Evolutionary conservation across 1,284 basidiomycete genomes (phyloP).

Genomic region (Ceratobasidium sp.): DNA sequence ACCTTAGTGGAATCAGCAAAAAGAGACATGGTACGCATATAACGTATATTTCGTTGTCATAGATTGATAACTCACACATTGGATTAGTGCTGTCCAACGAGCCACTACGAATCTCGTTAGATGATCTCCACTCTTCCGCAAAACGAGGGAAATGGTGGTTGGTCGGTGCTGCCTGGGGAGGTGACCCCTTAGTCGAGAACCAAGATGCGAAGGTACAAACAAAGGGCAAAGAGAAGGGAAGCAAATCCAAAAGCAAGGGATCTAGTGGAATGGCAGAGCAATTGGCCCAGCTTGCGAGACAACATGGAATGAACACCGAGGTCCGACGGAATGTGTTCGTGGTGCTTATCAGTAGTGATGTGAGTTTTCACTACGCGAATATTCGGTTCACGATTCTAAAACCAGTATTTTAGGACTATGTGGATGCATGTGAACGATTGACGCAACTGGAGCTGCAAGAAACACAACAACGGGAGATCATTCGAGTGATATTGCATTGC

Average conservation of each 20-base stretch:
- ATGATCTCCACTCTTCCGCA: conserved; percentile 88
- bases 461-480: conserved; percentile 93
- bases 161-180: conserved; percentile 96
- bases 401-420: conserved; percentile 77
- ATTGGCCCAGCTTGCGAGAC: conserved; percentile 84
- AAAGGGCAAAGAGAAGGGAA: conserved; percentile 51
- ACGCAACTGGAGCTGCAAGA: conserved; percentile 87
- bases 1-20: conserved; percentile 79
- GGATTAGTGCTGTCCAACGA: conserved; percentile 81
- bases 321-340: conserved; percentile 92
- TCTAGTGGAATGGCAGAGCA: conserved; percentile 61
- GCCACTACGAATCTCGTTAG: conserved; percentile 83
- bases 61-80: background rate
- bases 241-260: conserved; percentile 52
- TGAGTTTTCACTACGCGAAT: conserved; percentile 59
- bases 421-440: conserved; percentile 91
- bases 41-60: background rate
- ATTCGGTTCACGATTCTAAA: background rate
- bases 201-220: conserved; percentile 57
- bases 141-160: conserved; percentile 99
- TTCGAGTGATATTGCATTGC: conserved; percentile 93
- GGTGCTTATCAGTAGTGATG: conserved; percentile 93
- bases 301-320: conserved; percentile 99
- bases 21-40: conserved; percentile 74
- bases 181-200: conserved; percentile 86